Percentiles rank a stretch among this genome's conserved stretches.
Evolutionary conservation across 116 monocot genomes (phyloP).

Genomic region (Posidonia oceanica): DNA sequence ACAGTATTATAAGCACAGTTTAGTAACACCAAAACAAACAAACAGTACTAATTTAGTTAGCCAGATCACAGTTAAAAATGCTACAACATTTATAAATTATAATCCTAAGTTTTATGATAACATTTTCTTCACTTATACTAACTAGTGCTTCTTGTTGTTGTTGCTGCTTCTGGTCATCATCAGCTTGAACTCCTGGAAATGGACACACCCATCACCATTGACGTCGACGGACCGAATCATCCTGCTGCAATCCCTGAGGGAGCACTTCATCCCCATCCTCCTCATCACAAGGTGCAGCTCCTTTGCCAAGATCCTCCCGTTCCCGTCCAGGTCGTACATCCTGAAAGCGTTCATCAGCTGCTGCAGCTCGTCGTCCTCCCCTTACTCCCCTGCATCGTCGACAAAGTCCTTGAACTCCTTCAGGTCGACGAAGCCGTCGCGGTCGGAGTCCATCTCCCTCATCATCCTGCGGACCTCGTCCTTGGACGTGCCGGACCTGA

Average conservation of each 20-base stretch:
- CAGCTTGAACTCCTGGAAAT: no score
- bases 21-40: no score
- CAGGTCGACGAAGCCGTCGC: constrained; percentile 21
- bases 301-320: constrained; percentile 50
- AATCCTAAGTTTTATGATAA: no score
- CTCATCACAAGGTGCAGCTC: constrained; percentile 68
- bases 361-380: not conserved
- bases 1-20: no score
- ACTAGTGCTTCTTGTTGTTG: no score
- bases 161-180: no score
- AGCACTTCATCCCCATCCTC: constrained; percentile 52
- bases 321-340: constrained; percentile 63
- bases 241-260: constrained; percentile 41
- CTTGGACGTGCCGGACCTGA: constrained; percentile 6
- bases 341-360: constrained; percentile 69
- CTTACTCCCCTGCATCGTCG: not conserved
- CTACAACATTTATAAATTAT: no score
- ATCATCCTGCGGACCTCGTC: constrained; percentile 14
- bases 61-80: no score
- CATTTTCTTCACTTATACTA: no score
- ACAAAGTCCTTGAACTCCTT: constrained; percentile 19
- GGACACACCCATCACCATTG: constrained; percentile 71
- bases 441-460: constrained; percentile 20
- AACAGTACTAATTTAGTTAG: no score
- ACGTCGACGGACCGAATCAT: constrained; percentile 66